Conservation (phyloP, 352 stramenopile species). For the Globisporangium nunn region DNA sequence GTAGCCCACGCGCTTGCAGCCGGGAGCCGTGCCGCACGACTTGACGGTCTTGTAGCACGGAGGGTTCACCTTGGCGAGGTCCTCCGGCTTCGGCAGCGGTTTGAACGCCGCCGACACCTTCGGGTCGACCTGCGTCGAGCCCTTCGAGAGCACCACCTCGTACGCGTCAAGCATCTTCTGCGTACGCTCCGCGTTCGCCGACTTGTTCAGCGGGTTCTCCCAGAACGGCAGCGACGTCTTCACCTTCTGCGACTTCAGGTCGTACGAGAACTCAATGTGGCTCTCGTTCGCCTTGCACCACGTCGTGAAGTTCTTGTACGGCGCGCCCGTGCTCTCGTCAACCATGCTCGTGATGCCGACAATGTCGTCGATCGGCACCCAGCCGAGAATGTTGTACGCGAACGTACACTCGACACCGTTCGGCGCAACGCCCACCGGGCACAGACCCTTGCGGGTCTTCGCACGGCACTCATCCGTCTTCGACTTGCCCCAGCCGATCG, state of each 20-base stretch:
- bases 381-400: conserved; percentile 58
- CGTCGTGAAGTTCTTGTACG: conserved; percentile 44
- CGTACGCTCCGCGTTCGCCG: conserved; percentile 37
- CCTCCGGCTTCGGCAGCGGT: conserved; percentile 33
- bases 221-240: conserved; percentile 10
- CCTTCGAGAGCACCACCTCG: conserved; percentile 1
- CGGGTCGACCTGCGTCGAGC: conserved; percentile 17
- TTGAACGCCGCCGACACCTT: conserved; percentile 27
- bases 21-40: conserved; percentile 39
- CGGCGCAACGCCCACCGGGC: conserved; percentile 42
- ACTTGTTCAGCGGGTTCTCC: conserved; percentile 49
- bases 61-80: conserved; percentile 50
- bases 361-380: conserved; percentile 62
- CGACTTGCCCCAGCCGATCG: conserved; percentile 29
- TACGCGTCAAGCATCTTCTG: conserved; percentile 49
- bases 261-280: conserved; percentile 34
- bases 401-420: conserved; percentile 52
- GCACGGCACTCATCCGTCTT: conserved; percentile 44
- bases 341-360: conserved; percentile 64
- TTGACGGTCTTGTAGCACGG: conserved; percentile 59
- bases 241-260: conserved; percentile 1
- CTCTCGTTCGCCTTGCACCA: neutral
- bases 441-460: conserved; percentile 39
- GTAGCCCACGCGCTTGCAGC: conserved; percentile 55
- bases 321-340: conserved; percentile 36